phyloP scores from a whole-genome alignment of 495 filamentous ascomycete genomes.

The Penicillium paradoxum region DNA sequence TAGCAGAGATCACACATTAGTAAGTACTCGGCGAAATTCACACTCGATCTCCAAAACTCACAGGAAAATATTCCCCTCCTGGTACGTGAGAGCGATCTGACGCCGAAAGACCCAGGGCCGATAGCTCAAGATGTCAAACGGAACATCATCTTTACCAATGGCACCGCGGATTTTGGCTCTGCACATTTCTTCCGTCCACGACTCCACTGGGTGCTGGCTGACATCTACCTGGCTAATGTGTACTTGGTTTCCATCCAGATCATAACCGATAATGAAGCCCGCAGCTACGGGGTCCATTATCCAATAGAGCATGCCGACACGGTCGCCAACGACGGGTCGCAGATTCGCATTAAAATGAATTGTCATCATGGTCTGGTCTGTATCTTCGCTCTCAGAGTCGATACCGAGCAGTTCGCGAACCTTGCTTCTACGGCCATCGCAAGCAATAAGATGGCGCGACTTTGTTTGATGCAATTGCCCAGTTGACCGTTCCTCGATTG shows the following conservation, averaged over 20 bases:
- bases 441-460: slow-evolving; percentile 29
- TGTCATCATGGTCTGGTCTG: slow-evolving; percentile 44
- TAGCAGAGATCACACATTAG: slow-evolving; percentile 5
- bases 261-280: slow-evolving; percentile 40
- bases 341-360: slow-evolving; percentile 42
- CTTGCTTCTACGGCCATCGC: slow-evolving; percentile 35
- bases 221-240: slow-evolving; percentile 40
- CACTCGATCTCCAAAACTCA: slow-evolving; percentile 12
- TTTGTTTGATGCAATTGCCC: slow-evolving; percentile 14
- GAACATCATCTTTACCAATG: slow-evolving; percentile 25
- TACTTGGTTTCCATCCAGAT: slow-evolving; percentile 35
- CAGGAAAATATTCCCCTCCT: slow-evolving; percentile 31
- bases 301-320: slow-evolving; percentile 44
- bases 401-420: slow-evolving; percentile 30
- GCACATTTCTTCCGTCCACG: slow-evolving; percentile 31
- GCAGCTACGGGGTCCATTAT: slow-evolving; percentile 37
- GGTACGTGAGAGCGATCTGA: slow-evolving; percentile 33
- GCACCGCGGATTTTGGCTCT: slow-evolving; percentile 30
- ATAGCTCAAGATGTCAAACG: slow-evolving; percentile 35
- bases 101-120: slow-evolving; percentile 39
- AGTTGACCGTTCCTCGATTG: slow-evolving; percentile 15
- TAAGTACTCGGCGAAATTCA: neutral
- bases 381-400: slow-evolving; percentile 34
- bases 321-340: slow-evolving; percentile 26
- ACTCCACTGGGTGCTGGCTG: slow-evolving; percentile 29